These are phyloP conservation scores for Ophiostoma montium DNA, from an alignment of 2,329 filamentous ascomycete genomes.

Conservation along the genomic window DNA sequence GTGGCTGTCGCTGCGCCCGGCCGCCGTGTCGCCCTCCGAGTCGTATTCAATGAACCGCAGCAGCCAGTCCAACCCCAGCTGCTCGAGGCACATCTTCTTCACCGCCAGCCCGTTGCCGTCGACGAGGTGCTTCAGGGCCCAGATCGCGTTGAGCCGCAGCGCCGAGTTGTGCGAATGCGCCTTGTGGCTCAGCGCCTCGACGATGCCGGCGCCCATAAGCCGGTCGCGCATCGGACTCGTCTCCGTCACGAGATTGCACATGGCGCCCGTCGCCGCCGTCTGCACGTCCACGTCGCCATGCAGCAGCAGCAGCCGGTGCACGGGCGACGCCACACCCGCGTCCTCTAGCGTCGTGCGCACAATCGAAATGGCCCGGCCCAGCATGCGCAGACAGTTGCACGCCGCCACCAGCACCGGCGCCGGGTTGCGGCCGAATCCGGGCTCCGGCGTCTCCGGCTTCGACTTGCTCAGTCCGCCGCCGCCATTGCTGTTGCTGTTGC, in stretches of 20 bases:
- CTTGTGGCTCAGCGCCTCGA: constrained; percentile 68
- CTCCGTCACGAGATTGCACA: constrained; percentile 75
- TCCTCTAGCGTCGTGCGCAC: constrained; percentile 80
- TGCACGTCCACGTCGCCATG: constrained; percentile 67
- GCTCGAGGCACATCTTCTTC: constrained; percentile 65
- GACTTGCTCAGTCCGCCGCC: background rate
- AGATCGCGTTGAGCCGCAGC: constrained; percentile 72
- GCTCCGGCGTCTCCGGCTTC: constrained; percentile 18
- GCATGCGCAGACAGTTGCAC: constrained; percentile 65
- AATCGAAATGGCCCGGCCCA: constrained; percentile 73
- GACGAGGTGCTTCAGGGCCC: constrained; percentile 87
- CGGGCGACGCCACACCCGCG: constrained; percentile 61
- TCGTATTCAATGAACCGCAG: constrained; percentile 60
- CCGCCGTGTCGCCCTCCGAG: constrained; percentile 35
- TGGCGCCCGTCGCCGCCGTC: constrained; percentile 69
- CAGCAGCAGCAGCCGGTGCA: constrained; percentile 63
- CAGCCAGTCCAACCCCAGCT: constrained; percentile 67
- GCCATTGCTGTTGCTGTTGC: too few relatives aligned
- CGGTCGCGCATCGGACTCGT: constrained; percentile 84
- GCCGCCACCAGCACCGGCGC: constrained; percentile 68
- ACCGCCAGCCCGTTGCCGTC: constrained; percentile 54
- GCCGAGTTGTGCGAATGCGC: constrained; percentile 69
- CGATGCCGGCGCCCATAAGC: constrained; percentile 58
- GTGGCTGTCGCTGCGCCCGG: constrained; percentile 10
- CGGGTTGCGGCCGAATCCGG: constrained; percentile 58